These are phyloP conservation scores for Adenanthera pavonina DNA, from an alignment of 306 rosid genomes.

Conservation along the genomic window DNA sequence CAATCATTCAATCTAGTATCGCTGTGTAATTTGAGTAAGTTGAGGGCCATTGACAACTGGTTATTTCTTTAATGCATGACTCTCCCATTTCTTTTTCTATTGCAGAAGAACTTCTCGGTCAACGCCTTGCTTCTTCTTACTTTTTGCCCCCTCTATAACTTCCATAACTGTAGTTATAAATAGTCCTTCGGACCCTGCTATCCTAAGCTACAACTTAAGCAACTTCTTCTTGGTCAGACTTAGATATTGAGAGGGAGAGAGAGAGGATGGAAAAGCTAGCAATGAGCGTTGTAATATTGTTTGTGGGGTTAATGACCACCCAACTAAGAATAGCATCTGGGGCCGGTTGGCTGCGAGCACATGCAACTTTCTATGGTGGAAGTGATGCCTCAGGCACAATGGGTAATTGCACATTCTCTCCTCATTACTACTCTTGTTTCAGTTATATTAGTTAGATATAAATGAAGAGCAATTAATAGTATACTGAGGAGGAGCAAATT, in stretches of 20 bases:
- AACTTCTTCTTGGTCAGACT: slow-evolving; percentile 17
- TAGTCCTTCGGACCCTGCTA: slow-evolving; percentile 16
- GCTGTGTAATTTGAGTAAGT: slow-evolving; percentile 18
- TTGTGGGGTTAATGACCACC: slow-evolving; percentile 41
- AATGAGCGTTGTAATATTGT: slow-evolving; percentile 31
- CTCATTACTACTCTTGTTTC: background rate
- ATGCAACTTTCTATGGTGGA: slow-evolving; percentile 73
- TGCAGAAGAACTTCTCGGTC: slow-evolving; percentile 26
- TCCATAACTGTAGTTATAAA: slow-evolving; percentile 47
- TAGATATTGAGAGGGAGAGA: slow-evolving; percentile 14
- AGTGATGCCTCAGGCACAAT: slow-evolving; percentile 74
- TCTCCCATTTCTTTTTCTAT: slow-evolving; percentile 8
- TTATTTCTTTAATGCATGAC: slow-evolving; percentile 7
- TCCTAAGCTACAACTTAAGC: slow-evolving; percentile 39
- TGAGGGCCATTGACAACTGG: slow-evolving; percentile 34
- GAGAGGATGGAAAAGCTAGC: slow-evolving; percentile 43
- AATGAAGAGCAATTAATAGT: background rate
- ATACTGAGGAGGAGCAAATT: too few species aligned
- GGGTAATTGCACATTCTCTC: slow-evolving; percentile 48
- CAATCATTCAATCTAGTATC: slow-evolving; percentile 4
- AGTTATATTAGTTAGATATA: background rate
- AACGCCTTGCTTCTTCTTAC: slow-evolving; percentile 2
- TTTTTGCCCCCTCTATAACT: background rate
- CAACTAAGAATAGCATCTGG: slow-evolving; percentile 43
- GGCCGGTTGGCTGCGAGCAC: slow-evolving; percentile 57